Percentiles rank a stretch among this genome's conserved stretches.
phyloP scores from a whole-genome alignment of 768 basidiomycete genomes.

The Russula emetica region DNA sequence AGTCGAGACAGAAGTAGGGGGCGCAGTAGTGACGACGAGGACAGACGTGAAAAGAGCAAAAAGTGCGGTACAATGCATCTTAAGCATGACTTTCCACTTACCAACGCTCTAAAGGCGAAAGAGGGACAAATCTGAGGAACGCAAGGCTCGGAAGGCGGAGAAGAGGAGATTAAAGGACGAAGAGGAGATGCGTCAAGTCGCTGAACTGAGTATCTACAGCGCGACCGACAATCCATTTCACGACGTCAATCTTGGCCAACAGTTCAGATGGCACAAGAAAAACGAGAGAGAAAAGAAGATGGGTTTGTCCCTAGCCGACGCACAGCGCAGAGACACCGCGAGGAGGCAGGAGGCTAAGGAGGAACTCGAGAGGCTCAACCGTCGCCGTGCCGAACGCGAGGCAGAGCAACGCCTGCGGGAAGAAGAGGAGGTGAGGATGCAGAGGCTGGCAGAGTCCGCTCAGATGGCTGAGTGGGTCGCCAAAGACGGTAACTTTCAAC shows the following conservation, averaged over 20 bases:
- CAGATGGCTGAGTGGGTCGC: constrained; percentile 98
- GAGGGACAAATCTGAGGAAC: constrained; percentile 82
- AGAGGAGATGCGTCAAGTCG: constrained; percentile 87
- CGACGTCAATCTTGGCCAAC: constrained; percentile 92
- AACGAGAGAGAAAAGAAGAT: constrained; percentile 90
- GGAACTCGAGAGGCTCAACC: constrained; percentile 88
- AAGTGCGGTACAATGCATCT: constrained; percentile 39
- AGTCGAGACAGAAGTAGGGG: constrained; percentile 34
- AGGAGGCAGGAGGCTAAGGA: constrained; percentile 90
- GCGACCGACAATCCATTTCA: constrained; percentile 98
- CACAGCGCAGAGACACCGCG: constrained; percentile 72
- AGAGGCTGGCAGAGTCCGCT: constrained; percentile 85
- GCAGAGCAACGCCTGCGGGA: constrained; percentile 83
- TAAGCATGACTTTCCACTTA: neutral
- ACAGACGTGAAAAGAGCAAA: constrained; percentile 37
- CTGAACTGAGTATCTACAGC: constrained; percentile 94
- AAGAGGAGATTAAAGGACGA: constrained; percentile 79
- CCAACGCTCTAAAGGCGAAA: constrained; percentile 53
- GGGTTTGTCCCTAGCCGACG: constrained; percentile 75
- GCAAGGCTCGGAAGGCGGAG: constrained; percentile 80
- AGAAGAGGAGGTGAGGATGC: constrained; percentile 88
- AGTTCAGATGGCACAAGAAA: constrained; percentile 99
- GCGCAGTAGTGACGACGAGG: constrained; percentile 32
- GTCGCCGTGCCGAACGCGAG: constrained; percentile 86
- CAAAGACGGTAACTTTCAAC: constrained; percentile 95